Percentiles rank a stretch among this genome's conserved stretches.
These are phyloP conservation scores for Nannochloris sp. DNA, from an alignment of 139 green algal species.

Conservation along the genomic window DNA sequence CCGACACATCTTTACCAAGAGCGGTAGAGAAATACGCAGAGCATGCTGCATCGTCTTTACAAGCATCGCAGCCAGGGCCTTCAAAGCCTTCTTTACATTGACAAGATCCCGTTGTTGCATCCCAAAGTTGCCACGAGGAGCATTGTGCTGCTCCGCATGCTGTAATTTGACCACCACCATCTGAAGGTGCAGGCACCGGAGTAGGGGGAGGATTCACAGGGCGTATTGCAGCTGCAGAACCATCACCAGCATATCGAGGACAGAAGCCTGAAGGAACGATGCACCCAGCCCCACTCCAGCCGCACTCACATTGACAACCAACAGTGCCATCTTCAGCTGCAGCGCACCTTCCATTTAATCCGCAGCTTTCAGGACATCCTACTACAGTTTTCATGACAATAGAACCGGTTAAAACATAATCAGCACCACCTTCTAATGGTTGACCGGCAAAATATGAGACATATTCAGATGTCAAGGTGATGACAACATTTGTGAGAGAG, in stretches of 20 bases:
- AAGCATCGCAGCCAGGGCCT: slow-evolving; percentile 34
- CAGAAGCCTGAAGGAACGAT: slow-evolving; percentile 15
- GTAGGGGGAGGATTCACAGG: background rate
- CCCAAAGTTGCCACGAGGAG: slow-evolving; percentile 5
- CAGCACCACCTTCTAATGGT: background rate
- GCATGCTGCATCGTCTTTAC: slow-evolving; percentile 33
- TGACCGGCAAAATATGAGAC: background rate
- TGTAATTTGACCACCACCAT: background rate
- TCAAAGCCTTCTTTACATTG: slow-evolving; percentile 24
- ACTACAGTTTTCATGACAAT: background rate
- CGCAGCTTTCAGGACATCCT: slow-evolving; percentile 23
- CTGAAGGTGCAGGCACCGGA: background rate
- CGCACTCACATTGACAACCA: slow-evolving; percentile 29
- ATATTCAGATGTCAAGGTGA: background rate
- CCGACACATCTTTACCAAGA: background rate
- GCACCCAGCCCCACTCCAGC: slow-evolving; percentile 17
- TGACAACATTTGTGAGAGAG: background rate
- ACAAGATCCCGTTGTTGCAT: slow-evolving; percentile 8
- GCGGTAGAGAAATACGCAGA: background rate
- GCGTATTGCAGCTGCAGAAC: background rate
- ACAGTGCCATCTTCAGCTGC: background rate
- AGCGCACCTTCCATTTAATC: slow-evolving; percentile 21
- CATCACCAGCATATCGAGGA: slow-evolving; percentile 2
- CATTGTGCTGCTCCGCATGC: background rate
- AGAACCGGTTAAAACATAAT: background rate